phyloP scores from a whole-genome alignment of 1,284 basidiomycete species.

The Puccinia triticina region DNA sequence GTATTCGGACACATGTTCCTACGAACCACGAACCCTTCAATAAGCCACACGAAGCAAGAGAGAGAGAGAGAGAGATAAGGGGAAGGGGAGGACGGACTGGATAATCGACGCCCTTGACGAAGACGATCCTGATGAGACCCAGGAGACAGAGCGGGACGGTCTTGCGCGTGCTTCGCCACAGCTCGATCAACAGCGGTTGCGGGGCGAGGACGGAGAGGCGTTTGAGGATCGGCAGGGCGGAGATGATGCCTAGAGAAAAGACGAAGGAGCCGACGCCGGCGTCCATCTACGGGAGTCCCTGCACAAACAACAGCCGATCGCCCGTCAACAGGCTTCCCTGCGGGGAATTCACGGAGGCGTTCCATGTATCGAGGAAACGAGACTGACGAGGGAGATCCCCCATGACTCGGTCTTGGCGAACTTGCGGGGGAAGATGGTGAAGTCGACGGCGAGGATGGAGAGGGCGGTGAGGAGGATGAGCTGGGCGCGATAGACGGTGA shows the following conservation, averaged over 20 bases:
- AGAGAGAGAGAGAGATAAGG: not conserved
- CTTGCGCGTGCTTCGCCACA: slow-evolving; percentile 65
- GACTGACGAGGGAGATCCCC: slow-evolving; percentile 82
- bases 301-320: no score
- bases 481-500: slow-evolving; percentile 88
- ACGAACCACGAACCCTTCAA: not conserved
- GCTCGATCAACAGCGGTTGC: slow-evolving; percentile 50
- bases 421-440: slow-evolving; percentile 81
- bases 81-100: slow-evolving; percentile 67
- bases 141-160: slow-evolving; percentile 72
- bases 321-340: no score
- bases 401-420: slow-evolving; percentile 93
- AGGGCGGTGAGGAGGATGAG: slow-evolving; percentile 93
- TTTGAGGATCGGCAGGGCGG: slow-evolving; percentile 69
- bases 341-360: no score
- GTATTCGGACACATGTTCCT: slow-evolving; percentile 97
- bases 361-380: no score
- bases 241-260: slow-evolving; percentile 88
- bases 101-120: slow-evolving; percentile 92
- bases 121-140: slow-evolving; percentile 75
- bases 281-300: slow-evolving; percentile 76
- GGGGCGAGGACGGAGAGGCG: not conserved
- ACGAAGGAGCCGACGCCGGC: slow-evolving; percentile 94
- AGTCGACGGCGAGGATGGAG: slow-evolving; percentile 94
- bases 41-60: not conserved